These are phyloP conservation scores for Poterioochromonas sp. DNA, from an alignment of 352 stramenopile species.

Conservation along the genomic window DNA sequence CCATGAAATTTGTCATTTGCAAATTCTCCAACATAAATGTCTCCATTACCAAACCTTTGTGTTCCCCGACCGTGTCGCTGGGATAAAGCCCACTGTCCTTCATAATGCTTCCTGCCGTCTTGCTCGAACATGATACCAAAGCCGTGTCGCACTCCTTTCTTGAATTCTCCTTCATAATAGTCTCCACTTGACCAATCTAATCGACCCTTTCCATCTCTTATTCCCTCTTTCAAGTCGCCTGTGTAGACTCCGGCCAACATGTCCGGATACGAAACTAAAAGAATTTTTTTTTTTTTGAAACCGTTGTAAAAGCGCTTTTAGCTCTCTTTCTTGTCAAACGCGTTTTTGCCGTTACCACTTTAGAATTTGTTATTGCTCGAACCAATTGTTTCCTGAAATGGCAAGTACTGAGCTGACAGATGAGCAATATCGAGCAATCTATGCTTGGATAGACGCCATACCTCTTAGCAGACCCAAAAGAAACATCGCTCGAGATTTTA, in stretches of 20 bases:
- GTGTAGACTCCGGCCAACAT: slow-evolving; percentile 11
- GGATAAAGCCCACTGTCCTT: slow-evolving; percentile 5
- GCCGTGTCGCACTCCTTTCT: slow-evolving; percentile 11
- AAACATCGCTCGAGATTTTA: slow-evolving; percentile 88
- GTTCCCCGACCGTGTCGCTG: not conserved
- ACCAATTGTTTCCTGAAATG: too few species aligned
- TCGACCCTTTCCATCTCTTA: slow-evolving; percentile 1
- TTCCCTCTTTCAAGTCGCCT: slow-evolving; percentile 2
- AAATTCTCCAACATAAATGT: slow-evolving; percentile 22
- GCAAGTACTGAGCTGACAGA: too few species aligned
- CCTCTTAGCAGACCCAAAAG: slow-evolving; percentile 82
- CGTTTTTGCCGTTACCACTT: too few species aligned
- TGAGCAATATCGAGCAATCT: slow-evolving; percentile 78
- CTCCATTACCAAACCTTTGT: not conserved
- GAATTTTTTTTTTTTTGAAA: too few species aligned
- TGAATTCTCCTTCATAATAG: slow-evolving; percentile 23
- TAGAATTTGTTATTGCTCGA: too few species aligned
- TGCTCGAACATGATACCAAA: not conserved
- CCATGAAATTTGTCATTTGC: slow-evolving; percentile 3
- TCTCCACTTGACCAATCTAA: slow-evolving; percentile 24
- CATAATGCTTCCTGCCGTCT: not conserved
- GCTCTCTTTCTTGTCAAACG: too few species aligned
- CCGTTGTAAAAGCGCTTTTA: too few species aligned
- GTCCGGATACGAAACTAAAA: too few species aligned
- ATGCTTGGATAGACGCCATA: slow-evolving; percentile 89